Base-by-base conservation (phyloP, 176 grass and related monocot species). In the Cymbopogon citratus region DNA sequence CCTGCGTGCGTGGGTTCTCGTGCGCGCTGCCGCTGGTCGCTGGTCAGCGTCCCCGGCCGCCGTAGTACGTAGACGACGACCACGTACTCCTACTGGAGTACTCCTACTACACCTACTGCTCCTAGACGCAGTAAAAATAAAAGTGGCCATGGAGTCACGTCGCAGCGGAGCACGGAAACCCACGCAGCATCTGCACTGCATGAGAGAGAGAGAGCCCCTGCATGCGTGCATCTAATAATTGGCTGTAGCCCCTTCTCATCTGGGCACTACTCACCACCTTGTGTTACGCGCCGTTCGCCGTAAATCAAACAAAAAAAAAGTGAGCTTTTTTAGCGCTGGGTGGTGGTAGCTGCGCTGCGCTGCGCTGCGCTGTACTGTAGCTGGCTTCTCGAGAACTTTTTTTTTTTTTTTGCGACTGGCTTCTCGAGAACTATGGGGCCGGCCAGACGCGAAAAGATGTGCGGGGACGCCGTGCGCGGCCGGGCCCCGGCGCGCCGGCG, bases 201-300 rank as follows among this genome's bases (percentile, higher is more conserved):
- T 26, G 38, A 63, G 18, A 60, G 33, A 29, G 29, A 36, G 33
- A 18, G n/a, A 14, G 12, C 12, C 3, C 12, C 34, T 35, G 36
- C 36, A 38, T 38, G 36, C n/a, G n/a, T n/a, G 18, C 54, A 5
- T 7, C 15, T 34, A 28, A 31, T 19, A 41, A 44, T 45, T 45
- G 43, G 43, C 65, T 7, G 38, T 34, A 45, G 21, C n/a, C 3
- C 21, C 84, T 86, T 86, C 84, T 74, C 84, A 26, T 86, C 77
- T 80, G 84, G 69, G 84, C 54, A 49, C 73, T 86, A 86, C 84
- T 80, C 59, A 70, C 24, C 60, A 0, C 77, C 77, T 80, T 25
- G 84, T 74, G 59, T 12, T 80, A 35, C 77, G 69, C 68, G 84
- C 84, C 35, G n/a, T 13, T 13, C n/a, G 39, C 23, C 12, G 56